Conservation (phyloP, 495 filamentous ascomycete species). For the Lentithecium fluviatile region DNA sequence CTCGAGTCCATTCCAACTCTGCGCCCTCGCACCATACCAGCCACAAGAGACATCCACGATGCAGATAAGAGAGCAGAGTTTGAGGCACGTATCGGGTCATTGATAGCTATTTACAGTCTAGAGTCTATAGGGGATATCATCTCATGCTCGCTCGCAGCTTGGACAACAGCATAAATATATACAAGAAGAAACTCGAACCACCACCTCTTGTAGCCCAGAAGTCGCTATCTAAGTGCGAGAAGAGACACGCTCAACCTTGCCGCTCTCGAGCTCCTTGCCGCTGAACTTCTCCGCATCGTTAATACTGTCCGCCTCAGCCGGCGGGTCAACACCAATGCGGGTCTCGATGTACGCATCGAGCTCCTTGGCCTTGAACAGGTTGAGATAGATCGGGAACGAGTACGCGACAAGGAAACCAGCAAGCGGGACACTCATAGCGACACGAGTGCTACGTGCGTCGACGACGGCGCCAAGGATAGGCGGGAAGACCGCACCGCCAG, state of each 20-base stretch:
- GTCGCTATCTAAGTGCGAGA: too few relatives aligned
- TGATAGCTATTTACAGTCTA: too few relatives aligned
- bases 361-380: conserved; percentile 48
- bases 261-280: conserved; percentile 11
- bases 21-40: too few relatives aligned
- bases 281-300: neutral
- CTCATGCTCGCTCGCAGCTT: too few relatives aligned
- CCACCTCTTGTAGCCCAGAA: too few relatives aligned
- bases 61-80: too few relatives aligned
- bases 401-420: conserved; percentile 44
- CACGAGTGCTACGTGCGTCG: conserved; percentile 45
- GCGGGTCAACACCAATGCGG: neutral
- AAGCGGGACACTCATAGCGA: conserved; percentile 44
- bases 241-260: conserved; percentile 1
- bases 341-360: conserved; percentile 42
- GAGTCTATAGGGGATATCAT: too few relatives aligned
- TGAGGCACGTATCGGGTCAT: too few relatives aligned
- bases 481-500: conserved; percentile 65
- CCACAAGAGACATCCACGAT: too few relatives aligned
- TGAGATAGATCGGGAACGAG: conserved; percentile 51
- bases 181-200: too few relatives aligned
- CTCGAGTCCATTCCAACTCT: too few relatives aligned
- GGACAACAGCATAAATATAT: too few relatives aligned
- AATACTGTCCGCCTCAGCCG: neutral
- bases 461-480: conserved; percentile 61